Evolutionary conservation across 78 protist genomes (phyloP).

Genomic region (Emiliania huxleyi): DNA sequence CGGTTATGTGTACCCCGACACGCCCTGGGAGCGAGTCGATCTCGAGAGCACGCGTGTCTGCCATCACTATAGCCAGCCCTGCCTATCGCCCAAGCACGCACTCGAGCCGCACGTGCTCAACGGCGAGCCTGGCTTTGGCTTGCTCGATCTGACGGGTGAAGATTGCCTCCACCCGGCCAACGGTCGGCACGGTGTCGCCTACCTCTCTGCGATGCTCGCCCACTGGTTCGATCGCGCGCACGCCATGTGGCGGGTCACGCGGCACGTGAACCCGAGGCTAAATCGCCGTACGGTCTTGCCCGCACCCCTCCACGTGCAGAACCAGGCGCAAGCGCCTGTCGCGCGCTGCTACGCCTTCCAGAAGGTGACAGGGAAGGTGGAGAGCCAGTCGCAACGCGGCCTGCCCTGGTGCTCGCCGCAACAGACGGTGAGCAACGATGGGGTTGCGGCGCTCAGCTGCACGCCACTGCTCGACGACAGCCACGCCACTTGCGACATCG

Average conservation of each 20-base stretch:
- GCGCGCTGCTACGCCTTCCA: conserved; percentile 1
- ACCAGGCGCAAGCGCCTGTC: neutral
- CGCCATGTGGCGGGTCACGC: no score
- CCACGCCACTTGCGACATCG: neutral
- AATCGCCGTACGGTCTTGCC: neutral
- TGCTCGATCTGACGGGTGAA: neutral
- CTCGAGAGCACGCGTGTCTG: neutral
- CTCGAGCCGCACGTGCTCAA: neutral
- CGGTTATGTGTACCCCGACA: no score
- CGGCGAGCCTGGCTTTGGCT: neutral
- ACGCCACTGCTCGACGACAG: no score
- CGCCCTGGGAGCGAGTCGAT: neutral
- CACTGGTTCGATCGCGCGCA: neutral
- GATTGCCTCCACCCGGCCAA: neutral
- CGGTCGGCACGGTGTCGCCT: neutral
- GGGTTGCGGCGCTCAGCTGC: neutral
- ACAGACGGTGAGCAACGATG: no score
- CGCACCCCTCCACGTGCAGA: neutral
- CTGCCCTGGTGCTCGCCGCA: no score
- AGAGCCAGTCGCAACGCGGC: no score
- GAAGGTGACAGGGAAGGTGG: neutral
- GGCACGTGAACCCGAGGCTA: neutral
- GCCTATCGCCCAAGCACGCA: neutral
- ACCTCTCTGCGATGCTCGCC: neutral
- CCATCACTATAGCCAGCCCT: neutral